Conservation (phyloP, 768 basidiomycete species). For the Leccinum fibrillosum region DNA sequence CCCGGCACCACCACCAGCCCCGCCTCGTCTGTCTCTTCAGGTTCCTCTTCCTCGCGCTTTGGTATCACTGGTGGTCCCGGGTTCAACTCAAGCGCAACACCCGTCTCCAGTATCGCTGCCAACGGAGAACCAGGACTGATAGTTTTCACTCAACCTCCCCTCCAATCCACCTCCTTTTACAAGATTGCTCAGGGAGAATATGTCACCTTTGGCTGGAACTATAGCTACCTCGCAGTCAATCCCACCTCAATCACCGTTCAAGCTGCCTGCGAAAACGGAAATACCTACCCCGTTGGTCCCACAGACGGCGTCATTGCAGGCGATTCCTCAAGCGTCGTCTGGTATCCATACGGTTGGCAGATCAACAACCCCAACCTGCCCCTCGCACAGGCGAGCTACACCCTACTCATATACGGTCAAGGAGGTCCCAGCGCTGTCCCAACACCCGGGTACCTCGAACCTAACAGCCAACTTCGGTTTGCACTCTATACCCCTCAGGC, state of each 20-base stretch:
- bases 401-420: conserved; percentile 53
- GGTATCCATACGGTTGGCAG: conserved; percentile 63
- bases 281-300: conserved; percentile 65
- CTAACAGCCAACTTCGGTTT: conserved; percentile 53
- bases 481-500: conserved; percentile 59
- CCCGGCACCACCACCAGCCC: conserved; percentile 3
- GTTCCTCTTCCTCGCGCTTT: not conserved
- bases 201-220: conserved; percentile 76
- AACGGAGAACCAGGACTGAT: conserved; percentile 43
- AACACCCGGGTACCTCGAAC: conserved; percentile 49
- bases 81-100: conserved; percentile 22
- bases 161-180: conserved; percentile 59
- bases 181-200: conserved; percentile 55
- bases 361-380: conserved; percentile 45
- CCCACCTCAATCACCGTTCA: conserved; percentile 59
- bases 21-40: conserved; percentile 4
- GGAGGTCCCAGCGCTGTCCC: conserved; percentile 49
- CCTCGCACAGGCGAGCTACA: conserved; percentile 59
- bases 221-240: conserved; percentile 50
- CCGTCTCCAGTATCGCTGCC: conserved; percentile 27
- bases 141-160: conserved; percentile 55
- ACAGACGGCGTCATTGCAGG: conserved; percentile 53
- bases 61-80: conserved; percentile 29
- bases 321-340: conserved; percentile 46
- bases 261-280: conserved; percentile 64